These are phyloP conservation scores for Yamadazyma laniorum DNA, from an alignment of 805 yeast genomes.

Conservation along the genomic window DNA sequence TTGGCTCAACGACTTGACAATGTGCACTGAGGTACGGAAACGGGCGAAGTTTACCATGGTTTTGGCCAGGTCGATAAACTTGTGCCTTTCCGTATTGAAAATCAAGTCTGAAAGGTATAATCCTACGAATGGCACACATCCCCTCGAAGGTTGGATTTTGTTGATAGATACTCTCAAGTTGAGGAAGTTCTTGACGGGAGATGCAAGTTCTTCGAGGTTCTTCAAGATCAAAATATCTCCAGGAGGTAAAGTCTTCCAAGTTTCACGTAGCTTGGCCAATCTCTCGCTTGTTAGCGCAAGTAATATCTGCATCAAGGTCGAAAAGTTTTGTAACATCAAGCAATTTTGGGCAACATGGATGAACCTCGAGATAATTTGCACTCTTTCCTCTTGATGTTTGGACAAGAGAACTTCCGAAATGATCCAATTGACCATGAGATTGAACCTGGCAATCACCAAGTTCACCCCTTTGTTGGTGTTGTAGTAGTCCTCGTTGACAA, in stretches of 20 bases:
- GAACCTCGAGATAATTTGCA: conserved; percentile 74
- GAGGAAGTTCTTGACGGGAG: conserved; percentile 72
- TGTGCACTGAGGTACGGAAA: conserved; percentile 69
- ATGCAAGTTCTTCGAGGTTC: conserved; percentile 65
- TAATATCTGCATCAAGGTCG: conserved; percentile 84
- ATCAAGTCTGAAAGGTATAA: conserved; percentile 80
- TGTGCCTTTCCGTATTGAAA: conserved; percentile 65
- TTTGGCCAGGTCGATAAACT: conserved; percentile 35
- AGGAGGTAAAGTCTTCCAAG: conserved; percentile 73
- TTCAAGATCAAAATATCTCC: conserved; percentile 70
- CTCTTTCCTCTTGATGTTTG: conserved; percentile 53
- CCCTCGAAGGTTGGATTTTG: conserved; percentile 59
- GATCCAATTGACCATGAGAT: conserved; percentile 88
- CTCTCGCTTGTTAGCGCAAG: conserved; percentile 73
- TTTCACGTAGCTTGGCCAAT: conserved; percentile 56
- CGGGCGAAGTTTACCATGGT: conserved; percentile 72
- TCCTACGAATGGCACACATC: conserved; percentile 90
- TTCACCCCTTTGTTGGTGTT: conserved; percentile 68
- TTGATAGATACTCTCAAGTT: conserved; percentile 63
- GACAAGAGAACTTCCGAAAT: conserved; percentile 83
- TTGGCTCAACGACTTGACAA: conserved; percentile 73
- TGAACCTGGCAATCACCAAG: conserved; percentile 80
- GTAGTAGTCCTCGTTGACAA: conserved; percentile 52
- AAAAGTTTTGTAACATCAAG: conserved; percentile 68
- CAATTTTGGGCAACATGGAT: conserved; percentile 84